Evolutionary conservation across 129 eudicot species (phyloP).

Genomic region (Deinandra increscens): DNA sequence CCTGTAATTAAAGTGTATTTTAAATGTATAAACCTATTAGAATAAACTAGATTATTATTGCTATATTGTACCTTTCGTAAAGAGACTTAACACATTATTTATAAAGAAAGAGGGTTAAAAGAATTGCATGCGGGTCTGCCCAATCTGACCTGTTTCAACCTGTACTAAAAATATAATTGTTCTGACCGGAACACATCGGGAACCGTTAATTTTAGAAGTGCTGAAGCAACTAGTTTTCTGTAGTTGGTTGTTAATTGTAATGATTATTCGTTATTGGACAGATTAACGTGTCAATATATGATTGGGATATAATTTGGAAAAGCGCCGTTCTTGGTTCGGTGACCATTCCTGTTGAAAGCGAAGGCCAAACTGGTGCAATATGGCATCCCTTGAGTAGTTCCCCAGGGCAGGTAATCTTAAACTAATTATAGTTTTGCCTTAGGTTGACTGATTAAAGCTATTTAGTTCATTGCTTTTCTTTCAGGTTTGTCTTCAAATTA

Average conservation of each 20-base stretch:
- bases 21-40: not conserved
- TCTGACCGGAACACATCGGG: not conserved
- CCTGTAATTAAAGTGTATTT: not conserved
- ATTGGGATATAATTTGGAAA: constrained; percentile 99
- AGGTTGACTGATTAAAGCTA: not conserved
- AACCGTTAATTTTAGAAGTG: not conserved
- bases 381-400: constrained; percentile 82
- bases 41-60: not conserved
- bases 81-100: not conserved
- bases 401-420: constrained; percentile 67
- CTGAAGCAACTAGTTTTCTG: constrained; percentile 19
- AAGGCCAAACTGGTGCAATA: constrained; percentile 83
- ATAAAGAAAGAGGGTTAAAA: not conserved
- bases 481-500: constrained; percentile 89
- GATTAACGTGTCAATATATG: constrained; percentile 92
- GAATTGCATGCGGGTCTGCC: not conserved
- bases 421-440: not conserved
- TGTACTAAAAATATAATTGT: not conserved
- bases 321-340: constrained; percentile 97
- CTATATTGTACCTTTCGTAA: not conserved
- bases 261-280: constrained; percentile 44
- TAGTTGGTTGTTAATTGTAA: constrained; percentile 1
- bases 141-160: not conserved
- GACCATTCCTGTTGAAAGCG: constrained; percentile 64
- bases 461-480: constrained; percentile 21